A percentile compares a stretch with the other conserved stretches of the same genome.
These are phyloP conservation scores for Auriscalpium orientale DNA, from an alignment of 768 basidiomycete species.

Conservation along the genomic window DNA sequence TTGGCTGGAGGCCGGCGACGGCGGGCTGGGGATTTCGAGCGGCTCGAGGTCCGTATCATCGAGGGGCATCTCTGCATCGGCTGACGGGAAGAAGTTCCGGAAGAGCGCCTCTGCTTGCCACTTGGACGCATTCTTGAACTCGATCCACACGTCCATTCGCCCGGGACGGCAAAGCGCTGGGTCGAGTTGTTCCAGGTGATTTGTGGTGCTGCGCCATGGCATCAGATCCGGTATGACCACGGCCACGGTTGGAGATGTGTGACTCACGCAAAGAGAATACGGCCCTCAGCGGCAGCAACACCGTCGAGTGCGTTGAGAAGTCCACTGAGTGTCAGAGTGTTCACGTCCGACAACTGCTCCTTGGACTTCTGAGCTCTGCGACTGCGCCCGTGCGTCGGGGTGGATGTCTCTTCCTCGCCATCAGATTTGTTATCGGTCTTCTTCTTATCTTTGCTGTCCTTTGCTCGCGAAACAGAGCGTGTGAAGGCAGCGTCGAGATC, in stretches of 20 bases:
- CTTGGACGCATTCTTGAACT: constrained; percentile 81
- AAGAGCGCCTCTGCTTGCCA: constrained; percentile 84
- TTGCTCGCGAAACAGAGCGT: constrained; percentile 62
- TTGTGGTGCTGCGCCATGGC: constrained; percentile 55
- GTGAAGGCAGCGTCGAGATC: constrained; percentile 89
- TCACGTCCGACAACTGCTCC: constrained; percentile 66
- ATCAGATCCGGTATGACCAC: constrained; percentile 1
- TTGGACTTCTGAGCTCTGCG: constrained; percentile 39
- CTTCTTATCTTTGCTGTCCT: constrained; percentile 35
- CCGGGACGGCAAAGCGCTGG: constrained; percentile 89
- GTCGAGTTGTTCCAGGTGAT: constrained; percentile 86
- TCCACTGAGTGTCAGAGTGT: constrained; percentile 75
- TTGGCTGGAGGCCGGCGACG: constrained; percentile 35
- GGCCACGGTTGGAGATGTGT: not conserved
- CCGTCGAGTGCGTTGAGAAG: constrained; percentile 82
- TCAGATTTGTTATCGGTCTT: constrained; percentile 27
- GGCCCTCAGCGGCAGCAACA: constrained; percentile 80
- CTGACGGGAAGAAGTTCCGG: constrained; percentile 85
- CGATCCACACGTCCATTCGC: constrained; percentile 88
- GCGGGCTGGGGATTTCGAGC: constrained; percentile 34
- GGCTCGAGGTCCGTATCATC: constrained; percentile 38
- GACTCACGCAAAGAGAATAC: constrained; percentile 82
- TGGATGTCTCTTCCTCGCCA: constrained; percentile 25
- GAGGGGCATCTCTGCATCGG: constrained; percentile 39
- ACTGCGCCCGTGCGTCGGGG: constrained; percentile 29